These are phyloP conservation scores for Inga oerstediana DNA, from an alignment of 306 rosid species.

Conservation along the genomic window DNA sequence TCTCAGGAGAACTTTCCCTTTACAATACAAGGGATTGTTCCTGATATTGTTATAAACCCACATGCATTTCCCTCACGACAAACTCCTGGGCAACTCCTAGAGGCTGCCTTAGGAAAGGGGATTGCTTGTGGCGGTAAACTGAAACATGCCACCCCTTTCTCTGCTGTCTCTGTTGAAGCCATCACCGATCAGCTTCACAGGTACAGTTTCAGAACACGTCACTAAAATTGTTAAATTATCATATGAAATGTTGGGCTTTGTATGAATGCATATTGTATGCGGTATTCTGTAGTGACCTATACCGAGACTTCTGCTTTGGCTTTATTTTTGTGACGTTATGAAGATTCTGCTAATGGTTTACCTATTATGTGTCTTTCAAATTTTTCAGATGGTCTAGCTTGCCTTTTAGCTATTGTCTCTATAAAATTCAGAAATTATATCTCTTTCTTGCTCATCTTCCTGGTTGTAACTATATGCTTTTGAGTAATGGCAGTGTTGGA, in stretches of 20 bases:
- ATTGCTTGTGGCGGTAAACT: constrained; percentile 70
- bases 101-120: constrained; percentile 97
- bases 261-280: constrained; percentile 13
- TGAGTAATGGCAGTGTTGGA: constrained; percentile 68
- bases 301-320: constrained; percentile 23
- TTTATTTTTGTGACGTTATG: background rate
- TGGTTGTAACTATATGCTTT: background rate
- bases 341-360: constrained; percentile 6
- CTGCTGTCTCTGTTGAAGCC: constrained; percentile 79
- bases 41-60: constrained; percentile 94
- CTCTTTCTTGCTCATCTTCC: background rate
- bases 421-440: background rate
- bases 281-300: constrained; percentile 21
- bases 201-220: constrained; percentile 36
- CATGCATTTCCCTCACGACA: constrained; percentile 98
- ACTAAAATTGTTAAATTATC: background rate
- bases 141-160: constrained; percentile 87
- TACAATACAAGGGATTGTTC: constrained; percentile 91
- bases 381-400: constrained; percentile 18
- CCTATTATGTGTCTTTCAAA: constrained; percentile 14
- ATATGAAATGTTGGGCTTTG: constrained; percentile 1
- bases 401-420: constrained; percentile 15
- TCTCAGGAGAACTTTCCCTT: constrained; percentile 93
- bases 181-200: constrained; percentile 92
- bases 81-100: constrained; percentile 97